Evolutionary conservation across 129 eudicot species (phyloP).

Genomic region (Saposhnikovia divaricata): DNA sequence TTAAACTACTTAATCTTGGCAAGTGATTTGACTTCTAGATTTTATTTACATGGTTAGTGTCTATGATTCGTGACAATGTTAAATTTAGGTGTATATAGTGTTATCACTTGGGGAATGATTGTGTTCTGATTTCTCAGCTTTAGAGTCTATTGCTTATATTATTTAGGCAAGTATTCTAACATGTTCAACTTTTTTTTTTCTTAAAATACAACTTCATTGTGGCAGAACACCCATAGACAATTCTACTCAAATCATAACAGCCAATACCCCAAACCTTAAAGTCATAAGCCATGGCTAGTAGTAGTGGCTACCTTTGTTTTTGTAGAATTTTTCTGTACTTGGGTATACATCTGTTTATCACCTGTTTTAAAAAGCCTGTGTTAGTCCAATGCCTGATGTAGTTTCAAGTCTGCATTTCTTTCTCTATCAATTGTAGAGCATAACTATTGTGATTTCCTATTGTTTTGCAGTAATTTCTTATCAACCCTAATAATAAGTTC

Average conservation of each 20-base stretch:
- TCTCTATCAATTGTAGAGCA: neutral
- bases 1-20: neutral
- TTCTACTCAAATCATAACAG: neutral
- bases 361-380: neutral
- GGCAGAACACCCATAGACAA: neutral
- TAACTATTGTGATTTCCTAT: neutral
- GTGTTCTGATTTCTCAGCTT: neutral
- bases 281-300: neutral
- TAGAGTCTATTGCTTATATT: no score
- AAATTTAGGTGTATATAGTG: neutral
- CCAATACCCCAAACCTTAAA: neutral
- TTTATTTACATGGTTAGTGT: neutral
- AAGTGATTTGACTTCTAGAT: neutral
- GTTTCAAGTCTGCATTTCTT: neutral
- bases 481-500: neutral
- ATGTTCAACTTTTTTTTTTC: no score
- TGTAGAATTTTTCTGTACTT: neutral
- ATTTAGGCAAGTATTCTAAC: no score
- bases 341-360: neutral
- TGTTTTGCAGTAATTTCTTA: neutral
- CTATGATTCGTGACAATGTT: neutral
- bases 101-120: neutral
- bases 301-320: neutral
- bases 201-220: no score
- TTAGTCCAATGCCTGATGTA: neutral